Percentiles rank a stretch among this genome's conserved stretches.
These are phyloP conservation scores for Cyberlindnera xishuangbannaensis DNA, from an alignment of 805 yeast species.

Conservation along the genomic window DNA sequence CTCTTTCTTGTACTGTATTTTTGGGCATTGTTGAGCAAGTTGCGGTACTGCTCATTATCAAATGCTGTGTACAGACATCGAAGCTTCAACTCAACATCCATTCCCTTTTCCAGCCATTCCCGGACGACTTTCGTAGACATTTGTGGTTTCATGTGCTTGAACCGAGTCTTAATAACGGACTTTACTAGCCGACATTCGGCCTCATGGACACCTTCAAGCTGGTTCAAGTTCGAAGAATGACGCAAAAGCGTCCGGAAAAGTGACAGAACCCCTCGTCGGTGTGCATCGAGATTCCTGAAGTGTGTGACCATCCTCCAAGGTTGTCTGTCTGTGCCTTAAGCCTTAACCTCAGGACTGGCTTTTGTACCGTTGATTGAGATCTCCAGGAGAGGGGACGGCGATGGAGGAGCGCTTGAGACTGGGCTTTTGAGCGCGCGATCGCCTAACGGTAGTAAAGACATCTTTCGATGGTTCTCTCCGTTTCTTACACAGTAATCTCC, in stretches of 20 bases:
- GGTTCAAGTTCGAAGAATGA: slow-evolving; percentile 16
- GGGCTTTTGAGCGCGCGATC: too few species aligned
- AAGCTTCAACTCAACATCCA: slow-evolving; percentile 12
- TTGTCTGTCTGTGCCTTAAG: too few species aligned
- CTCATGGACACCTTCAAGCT: not conserved
- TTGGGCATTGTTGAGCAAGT: not conserved
- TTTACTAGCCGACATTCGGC: not conserved
- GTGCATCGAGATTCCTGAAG: slow-evolving; percentile 25
- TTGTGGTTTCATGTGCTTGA: slow-evolving; percentile 13
- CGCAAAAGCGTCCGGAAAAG: slow-evolving; percentile 28
- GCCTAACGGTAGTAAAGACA: too few species aligned
- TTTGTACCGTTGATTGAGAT: too few species aligned
- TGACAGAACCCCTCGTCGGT: slow-evolving; percentile 24
- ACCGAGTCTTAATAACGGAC: slow-evolving; percentile 4
- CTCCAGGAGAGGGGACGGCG: too few species aligned
- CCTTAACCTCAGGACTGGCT: too few species aligned
- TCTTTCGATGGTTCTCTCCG: too few species aligned
- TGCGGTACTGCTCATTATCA: not conserved
- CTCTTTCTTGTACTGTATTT: not conserved
- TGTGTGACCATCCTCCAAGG: slow-evolving; percentile 25
- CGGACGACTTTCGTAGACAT: slow-evolving; percentile 17
- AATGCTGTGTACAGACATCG: slow-evolving; percentile 1
- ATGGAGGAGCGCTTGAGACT: too few species aligned
- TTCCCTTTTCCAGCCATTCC: slow-evolving; percentile 8
- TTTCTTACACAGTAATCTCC: too few species aligned